These are phyloP conservation scores for Blastobotrys terrestris DNA, from an alignment of 805 yeast species.

Conservation along the genomic window DNA sequence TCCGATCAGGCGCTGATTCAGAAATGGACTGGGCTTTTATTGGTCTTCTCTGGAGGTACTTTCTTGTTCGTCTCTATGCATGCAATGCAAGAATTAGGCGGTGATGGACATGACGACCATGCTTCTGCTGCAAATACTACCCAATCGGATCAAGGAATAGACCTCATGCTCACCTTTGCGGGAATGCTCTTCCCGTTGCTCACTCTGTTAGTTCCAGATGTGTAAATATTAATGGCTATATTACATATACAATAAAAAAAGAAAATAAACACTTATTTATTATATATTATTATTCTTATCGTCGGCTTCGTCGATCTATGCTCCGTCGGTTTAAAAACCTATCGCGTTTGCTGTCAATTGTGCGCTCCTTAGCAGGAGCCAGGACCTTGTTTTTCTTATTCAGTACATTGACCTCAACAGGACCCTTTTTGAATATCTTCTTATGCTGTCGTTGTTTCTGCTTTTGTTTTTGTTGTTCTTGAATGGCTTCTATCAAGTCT, in stretches of 20 bases:
- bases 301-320: neutral
- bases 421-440: conserved; percentile 20
- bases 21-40: conserved; percentile 43
- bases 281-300: conserved; percentile 9
- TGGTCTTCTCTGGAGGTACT: conserved; percentile 66
- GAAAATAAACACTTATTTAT: conserved; percentile 1
- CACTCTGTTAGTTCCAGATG: conserved; percentile 28
- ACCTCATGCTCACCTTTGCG: conserved; percentile 20
- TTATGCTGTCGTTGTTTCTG: conserved; percentile 6
- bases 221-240: conserved; percentile 9
- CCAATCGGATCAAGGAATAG: conserved; percentile 11
- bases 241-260: neutral
- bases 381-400: conserved; percentile 17
- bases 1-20: conserved; percentile 22
- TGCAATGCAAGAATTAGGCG: conserved; percentile 40
- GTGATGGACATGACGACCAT: conserved; percentile 9
- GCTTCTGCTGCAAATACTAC: neutral
- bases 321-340: conserved; percentile 17
- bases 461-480: conserved; percentile 15
- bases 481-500: conserved; percentile 8
- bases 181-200: conserved; percentile 31
- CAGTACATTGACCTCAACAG: conserved; percentile 24
- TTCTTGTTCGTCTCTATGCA: conserved; percentile 67
- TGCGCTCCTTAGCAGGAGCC: conserved; percentile 24
- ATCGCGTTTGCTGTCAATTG: conserved; percentile 19